Conservation (phyloP, 2,329 filamentous ascomycete species). For the Xylaria sp. region DNA sequence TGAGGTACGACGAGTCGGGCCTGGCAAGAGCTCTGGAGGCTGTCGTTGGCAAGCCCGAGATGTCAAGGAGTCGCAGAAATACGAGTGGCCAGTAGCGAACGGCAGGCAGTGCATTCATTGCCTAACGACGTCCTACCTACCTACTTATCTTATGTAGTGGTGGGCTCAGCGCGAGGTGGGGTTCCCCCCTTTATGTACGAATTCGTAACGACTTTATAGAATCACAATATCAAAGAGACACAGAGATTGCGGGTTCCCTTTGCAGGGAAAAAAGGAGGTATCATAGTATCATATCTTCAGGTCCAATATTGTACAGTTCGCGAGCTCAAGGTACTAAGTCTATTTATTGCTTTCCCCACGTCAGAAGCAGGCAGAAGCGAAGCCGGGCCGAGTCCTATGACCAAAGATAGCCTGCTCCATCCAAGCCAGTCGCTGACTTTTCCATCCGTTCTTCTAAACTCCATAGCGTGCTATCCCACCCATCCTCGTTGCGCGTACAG, state of each 20-base stretch:
- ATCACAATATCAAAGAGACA: not conserved
- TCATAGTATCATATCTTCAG: constrained; percentile 12
- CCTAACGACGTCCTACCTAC: too few relatives aligned
- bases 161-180: too few relatives aligned
- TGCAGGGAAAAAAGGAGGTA: constrained; percentile 2
- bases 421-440: constrained; percentile 15
- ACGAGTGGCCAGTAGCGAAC: constrained; percentile 37
- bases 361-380: constrained; percentile 16
- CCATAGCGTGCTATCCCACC: not conserved
- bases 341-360: constrained; percentile 13
- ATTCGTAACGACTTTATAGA: not conserved
- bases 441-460: constrained; percentile 7
- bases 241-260: constrained; percentile 8
- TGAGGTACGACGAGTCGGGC: constrained; percentile 76
- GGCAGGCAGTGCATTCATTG: too few relatives aligned
- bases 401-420: constrained; percentile 23
- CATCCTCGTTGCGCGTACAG: not conserved
- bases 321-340: constrained; percentile 15
- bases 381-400: constrained; percentile 15
- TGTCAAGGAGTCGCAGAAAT: constrained; percentile 48
- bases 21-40: constrained; percentile 75
- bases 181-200: not conserved
- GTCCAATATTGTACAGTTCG: constrained; percentile 34
- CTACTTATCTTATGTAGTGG: too few relatives aligned
- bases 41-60: constrained; percentile 65